These are phyloP conservation scores for Rhododendron vialii DNA, from an alignment of 148 eudicot species.

Conservation along the genomic window DNA sequence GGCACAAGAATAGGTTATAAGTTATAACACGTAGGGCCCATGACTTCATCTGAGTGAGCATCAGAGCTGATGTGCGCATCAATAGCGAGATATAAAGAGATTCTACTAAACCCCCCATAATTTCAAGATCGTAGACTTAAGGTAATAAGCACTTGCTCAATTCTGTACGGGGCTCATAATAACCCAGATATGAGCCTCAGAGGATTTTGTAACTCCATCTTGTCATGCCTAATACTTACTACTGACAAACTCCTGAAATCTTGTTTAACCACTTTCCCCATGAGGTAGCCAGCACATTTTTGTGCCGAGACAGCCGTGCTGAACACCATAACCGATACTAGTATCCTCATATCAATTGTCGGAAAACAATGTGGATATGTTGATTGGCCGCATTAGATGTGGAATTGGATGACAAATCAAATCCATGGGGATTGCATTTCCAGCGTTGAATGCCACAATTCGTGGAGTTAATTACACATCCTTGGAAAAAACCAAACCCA, in stretches of 20 bases:
- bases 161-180: not conserved
- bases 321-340: not conserved
- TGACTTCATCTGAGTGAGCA: not conserved
- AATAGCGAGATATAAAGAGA: not conserved
- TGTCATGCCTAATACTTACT: not conserved
- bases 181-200: not conserved
- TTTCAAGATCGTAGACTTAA: not conserved
- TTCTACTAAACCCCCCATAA: not conserved
- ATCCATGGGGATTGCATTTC: not conserved
- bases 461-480: not conserved
- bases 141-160: not conserved
- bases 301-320: not conserved
- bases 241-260: not conserved
- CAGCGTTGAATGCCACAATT: not conserved
- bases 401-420: not conserved
- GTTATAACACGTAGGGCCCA: not conserved
- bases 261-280: not conserved
- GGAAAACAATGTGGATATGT: not conserved
- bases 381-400: not conserved
- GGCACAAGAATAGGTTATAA: not conserved
- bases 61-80: not conserved
- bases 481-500: not conserved
- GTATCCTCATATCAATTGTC: not conserved
- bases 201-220: not conserved
- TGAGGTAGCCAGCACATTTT: not conserved